Evolutionary conservation across 2,329 filamentous ascomycete species (phyloP), one percentile per base, ranked within the genome.

Genomic region (Penicillium sp.): DNA sequence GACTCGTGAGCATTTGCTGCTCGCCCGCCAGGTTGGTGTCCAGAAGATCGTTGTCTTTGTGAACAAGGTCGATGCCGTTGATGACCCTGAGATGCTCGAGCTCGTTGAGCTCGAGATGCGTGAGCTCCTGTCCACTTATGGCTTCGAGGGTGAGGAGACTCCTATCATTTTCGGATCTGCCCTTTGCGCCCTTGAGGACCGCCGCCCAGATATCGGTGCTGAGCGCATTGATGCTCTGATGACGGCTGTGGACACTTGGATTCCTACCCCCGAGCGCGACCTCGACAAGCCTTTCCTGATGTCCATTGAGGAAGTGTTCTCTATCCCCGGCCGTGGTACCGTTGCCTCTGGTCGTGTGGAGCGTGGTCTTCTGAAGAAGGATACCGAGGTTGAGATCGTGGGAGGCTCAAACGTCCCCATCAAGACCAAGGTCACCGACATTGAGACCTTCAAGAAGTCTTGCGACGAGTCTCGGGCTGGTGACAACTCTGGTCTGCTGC

Each of bases 21-120:
- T 98, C 55, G 93, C 93, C 69, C 90, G 93, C 62, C 93, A 98
- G 78, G 91, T 98, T 68, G 93, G 93, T 81, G 89, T 98, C 60
- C 88, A 97, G 80, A 89, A 84, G 76, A 91, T 97, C 60, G 93
- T 98, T 57, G 94, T 98, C 62, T 98, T 98, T 72, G 93, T 98
- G 74, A 98, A 98, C 87, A 98, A 98, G 82, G 82, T 97, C 69
- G 93, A 98, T 72, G 88, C 90, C 58, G 83, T 98, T 55, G 91
- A 97, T 62, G 93, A 98, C 78, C 87, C 88, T 54, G 93, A 98
- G 76, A 98, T 98, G 93, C 82, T 98, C 83, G 93, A 98, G 78
- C 88, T 98, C 51, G 93, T 98, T 70, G 93, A 98, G 82, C 95
- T 98, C 86, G 93, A 98, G 79, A 98, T 98, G 93, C 89, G 93